Evolutionary conservation across 768 basidiomycete genomes (phyloP).

Genomic region (Boletellus ananiceps): DNA sequence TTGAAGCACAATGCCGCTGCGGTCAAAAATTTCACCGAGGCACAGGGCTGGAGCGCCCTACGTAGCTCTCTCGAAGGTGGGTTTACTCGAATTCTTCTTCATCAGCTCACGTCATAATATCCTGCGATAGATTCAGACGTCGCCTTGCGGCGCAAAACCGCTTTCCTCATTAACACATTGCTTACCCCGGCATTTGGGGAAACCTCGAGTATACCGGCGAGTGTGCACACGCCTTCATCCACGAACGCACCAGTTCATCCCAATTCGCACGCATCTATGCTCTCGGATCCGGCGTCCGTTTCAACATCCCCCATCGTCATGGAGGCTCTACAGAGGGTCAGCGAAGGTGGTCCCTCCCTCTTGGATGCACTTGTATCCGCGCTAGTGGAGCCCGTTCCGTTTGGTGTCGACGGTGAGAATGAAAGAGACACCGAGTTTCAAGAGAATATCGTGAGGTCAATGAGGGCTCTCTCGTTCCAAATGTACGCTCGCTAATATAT

Average conservation of each 20-base stretch:
- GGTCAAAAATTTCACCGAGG: conserved; percentile 45
- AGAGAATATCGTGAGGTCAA: conserved; percentile 57
- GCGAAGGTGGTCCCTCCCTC: conserved; percentile 35
- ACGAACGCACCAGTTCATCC: conserved; percentile 46
- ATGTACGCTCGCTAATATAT: not conserved
- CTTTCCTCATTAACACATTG: conserved; percentile 72
- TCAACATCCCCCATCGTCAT: conserved; percentile 49
- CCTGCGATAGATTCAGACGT: conserved; percentile 64
- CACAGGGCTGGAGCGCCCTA: conserved; percentile 62
- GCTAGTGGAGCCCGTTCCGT: conserved; percentile 53
- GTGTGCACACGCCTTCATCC: conserved; percentile 21
- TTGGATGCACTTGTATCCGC: conserved; percentile 48
- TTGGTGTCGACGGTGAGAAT: conserved; percentile 63
- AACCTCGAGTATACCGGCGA: not conserved
- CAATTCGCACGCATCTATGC: conserved; percentile 68
- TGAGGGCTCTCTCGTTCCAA: not conserved
- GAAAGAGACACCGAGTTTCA: conserved; percentile 60
- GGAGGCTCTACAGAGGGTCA: conserved; percentile 40
- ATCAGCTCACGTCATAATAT: conserved; percentile 4
- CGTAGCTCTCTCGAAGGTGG: conserved; percentile 57
- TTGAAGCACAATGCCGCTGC: conserved; percentile 75
- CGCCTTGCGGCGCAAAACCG: conserved; percentile 68
- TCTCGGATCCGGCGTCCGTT: conserved; percentile 47
- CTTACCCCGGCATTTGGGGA: conserved; percentile 45
- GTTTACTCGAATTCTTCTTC: conserved; percentile 3